Evolutionary conservation across 352 stramenopile species (phyloP).

Genomic region (Pythium diclinum): DNA sequence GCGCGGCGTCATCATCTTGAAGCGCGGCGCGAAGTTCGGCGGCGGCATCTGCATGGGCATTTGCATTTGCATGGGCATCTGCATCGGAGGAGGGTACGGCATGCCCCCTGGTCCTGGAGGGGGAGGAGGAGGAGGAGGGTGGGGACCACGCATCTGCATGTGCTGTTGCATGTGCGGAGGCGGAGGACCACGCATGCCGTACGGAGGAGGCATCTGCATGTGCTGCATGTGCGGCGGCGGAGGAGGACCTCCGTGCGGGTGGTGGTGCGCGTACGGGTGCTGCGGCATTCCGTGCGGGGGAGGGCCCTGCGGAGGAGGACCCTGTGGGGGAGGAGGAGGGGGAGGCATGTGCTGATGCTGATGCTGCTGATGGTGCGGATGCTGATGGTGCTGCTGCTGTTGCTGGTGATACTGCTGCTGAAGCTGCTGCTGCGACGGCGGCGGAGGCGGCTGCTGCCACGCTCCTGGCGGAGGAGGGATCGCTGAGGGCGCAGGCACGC

Average conservation of each 20-base stretch:
- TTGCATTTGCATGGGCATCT: not conserved
- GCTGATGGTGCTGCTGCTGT: constrained; percentile 24
- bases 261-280: constrained; percentile 27
- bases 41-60: constrained; percentile 35
- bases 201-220: constrained; percentile 20
- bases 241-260: constrained; percentile 24
- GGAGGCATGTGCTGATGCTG: constrained; percentile 7
- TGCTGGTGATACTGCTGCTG: constrained; percentile 12
- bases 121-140: constrained; percentile 16
- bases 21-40: constrained; percentile 27
- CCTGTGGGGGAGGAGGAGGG: constrained; percentile 29
- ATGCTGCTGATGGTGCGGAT: constrained; percentile 21
- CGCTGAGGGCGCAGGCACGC: constrained; percentile 19
- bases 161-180: constrained; percentile 22
- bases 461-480: constrained; percentile 27
- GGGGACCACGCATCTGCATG: constrained; percentile 40
- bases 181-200: constrained; percentile 37
- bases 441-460: constrained; percentile 19
- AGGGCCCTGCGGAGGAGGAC: constrained; percentile 9
- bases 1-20: constrained; percentile 85
- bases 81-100: constrained; percentile 30
- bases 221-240: constrained; percentile 26
- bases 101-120: constrained; percentile 36
- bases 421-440: constrained; percentile 6
- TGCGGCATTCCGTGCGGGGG: constrained; percentile 12